These are phyloP conservation scores for Penicillium ucsense DNA, from an alignment of 495 filamentous ascomycete species.

Conservation along the genomic window DNA sequence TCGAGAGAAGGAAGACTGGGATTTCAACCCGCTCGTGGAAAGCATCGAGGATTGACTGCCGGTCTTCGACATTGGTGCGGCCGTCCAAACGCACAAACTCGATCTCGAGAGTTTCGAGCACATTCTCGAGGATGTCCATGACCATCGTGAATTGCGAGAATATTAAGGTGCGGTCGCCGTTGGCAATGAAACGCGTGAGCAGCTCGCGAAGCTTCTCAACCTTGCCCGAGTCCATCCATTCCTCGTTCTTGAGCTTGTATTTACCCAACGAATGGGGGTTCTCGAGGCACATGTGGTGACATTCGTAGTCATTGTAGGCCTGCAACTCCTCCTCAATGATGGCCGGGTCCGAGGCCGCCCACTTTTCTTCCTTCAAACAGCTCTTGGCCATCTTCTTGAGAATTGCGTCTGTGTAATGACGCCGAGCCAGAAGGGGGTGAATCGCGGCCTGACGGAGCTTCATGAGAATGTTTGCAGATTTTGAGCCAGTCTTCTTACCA, in stretches of 20 bases:
- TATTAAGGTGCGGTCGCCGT: conserved; percentile 77
- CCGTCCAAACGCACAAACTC: conserved; percentile 77
- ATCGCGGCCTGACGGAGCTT: conserved; percentile 86
- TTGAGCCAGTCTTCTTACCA: conserved; percentile 45
- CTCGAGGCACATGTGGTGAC: conserved; percentile 67
- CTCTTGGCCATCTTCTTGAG: conserved; percentile 71
- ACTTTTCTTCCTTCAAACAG: conserved; percentile 55
- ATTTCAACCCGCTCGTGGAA: conserved; percentile 71
- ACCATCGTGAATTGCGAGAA: conserved; percentile 92
- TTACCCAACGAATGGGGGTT: conserved; percentile 58
- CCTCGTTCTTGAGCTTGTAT: conserved; percentile 59
- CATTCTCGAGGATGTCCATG: conserved; percentile 78
- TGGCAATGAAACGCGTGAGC: conserved; percentile 59
- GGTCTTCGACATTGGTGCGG: conserved; percentile 67
- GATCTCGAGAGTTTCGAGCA: conserved; percentile 64
- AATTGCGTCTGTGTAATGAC: conserved; percentile 61
- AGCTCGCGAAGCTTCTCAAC: conserved; percentile 67
- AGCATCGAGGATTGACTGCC: conserved; percentile 73
- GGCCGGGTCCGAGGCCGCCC: conserved; percentile 47
- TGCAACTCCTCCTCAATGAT: conserved; percentile 65
- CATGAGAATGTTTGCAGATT: conserved; percentile 72
- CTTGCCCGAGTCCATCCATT: conserved; percentile 94
- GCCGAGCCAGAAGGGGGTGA: conserved; percentile 79
- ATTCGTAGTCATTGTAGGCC: conserved; percentile 69
- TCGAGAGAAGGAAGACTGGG: conserved; percentile 85